Evolutionary conservation across 164 flowering plant genomes (phyloP).

Genomic region (Piper betle): DNA sequence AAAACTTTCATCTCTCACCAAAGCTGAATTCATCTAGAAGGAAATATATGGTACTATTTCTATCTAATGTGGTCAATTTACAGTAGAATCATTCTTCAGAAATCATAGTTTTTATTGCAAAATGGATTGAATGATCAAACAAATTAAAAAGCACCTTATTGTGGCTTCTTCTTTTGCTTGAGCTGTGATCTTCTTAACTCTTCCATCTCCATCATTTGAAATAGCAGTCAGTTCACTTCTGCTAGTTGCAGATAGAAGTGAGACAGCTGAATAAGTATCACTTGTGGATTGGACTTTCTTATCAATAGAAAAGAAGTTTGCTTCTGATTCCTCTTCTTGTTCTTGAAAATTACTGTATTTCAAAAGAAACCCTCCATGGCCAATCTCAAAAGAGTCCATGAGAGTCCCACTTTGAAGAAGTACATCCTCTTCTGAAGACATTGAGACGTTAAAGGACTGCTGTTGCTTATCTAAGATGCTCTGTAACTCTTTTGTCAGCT

Average conservation of each 20-base stretch:
- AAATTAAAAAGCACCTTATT: slow-evolving; percentile 28
- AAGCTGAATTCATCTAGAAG: too few species aligned
- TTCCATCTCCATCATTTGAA: slow-evolving; percentile 12
- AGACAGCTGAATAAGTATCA: slow-evolving; percentile 38
- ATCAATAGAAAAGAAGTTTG: slow-evolving; percentile 83
- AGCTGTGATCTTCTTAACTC: slow-evolving; percentile 24
- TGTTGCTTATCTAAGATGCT: slow-evolving; percentile 76
- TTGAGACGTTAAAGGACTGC: slow-evolving; percentile 57
- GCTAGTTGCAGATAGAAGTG: slow-evolving; percentile 30
- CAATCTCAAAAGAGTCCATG: slow-evolving; percentile 90
- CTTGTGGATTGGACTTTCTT: slow-evolving; percentile 26
- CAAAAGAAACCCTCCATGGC: slow-evolving; percentile 89
- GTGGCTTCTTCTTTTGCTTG: slow-evolving; percentile 24
- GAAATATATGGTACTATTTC: not conserved
- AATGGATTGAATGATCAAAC: not conserved
- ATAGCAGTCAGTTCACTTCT: slow-evolving; percentile 19
- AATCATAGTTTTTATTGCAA: not conserved
- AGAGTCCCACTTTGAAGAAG: slow-evolving; percentile 75
- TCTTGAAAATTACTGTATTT: slow-evolving; percentile 54
- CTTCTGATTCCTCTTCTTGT: slow-evolving; percentile 94
- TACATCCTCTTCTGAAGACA: slow-evolving; percentile 75
- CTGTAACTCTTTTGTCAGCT: slow-evolving; percentile 76
- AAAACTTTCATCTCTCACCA: too few species aligned
- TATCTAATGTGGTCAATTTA: not conserved
- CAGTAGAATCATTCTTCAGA: not conserved